phyloP scores from a whole-genome alignment of 2,329 filamentous ascomycete species.

The Purpureocillium takamizusanense region DNA sequence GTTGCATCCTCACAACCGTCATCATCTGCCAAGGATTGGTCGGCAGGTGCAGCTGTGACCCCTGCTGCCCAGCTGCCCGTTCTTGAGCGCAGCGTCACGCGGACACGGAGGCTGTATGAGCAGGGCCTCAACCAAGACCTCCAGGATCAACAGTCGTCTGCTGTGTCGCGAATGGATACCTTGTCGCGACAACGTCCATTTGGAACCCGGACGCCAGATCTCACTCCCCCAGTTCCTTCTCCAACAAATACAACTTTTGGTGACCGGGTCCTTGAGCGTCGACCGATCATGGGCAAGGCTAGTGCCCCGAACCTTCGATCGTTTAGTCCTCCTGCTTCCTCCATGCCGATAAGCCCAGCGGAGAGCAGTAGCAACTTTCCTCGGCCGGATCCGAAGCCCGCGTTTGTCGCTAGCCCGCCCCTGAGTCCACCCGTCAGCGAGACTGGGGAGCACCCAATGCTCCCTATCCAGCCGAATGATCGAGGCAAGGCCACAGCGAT shows the following conservation, averaged over 20 bases:
- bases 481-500: constrained; percentile 71
- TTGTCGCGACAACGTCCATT: constrained; percentile 54
- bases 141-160: constrained; percentile 70
- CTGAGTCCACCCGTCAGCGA: constrained; percentile 58
- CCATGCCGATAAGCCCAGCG: constrained; percentile 26
- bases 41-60: constrained; percentile 25
- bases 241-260: constrained; percentile 31
- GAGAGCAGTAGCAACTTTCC: constrained; percentile 29
- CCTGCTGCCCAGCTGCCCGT: constrained; percentile 29
- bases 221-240: constrained; percentile 34
- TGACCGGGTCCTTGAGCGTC: constrained; percentile 38
- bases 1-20: constrained; percentile 61
- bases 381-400: constrained; percentile 20
- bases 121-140: constrained; percentile 71
- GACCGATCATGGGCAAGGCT: constrained; percentile 39
- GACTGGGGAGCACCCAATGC: constrained; percentile 52
- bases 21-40: constrained; percentile 41
- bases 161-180: constrained; percentile 71
- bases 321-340: constrained; percentile 33
- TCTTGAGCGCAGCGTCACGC: constrained; percentile 57
- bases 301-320: constrained; percentile 64
- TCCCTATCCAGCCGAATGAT: constrained; percentile 67
- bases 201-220: constrained; percentile 41
- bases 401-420: constrained; percentile 25
- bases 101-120: constrained; percentile 72